Percentiles rank a stretch among this genome's conserved stretches.
Evolutionary conservation across 2,329 filamentous ascomycete genomes (phyloP).

Genomic region (Sphaceloma murrayae): DNA sequence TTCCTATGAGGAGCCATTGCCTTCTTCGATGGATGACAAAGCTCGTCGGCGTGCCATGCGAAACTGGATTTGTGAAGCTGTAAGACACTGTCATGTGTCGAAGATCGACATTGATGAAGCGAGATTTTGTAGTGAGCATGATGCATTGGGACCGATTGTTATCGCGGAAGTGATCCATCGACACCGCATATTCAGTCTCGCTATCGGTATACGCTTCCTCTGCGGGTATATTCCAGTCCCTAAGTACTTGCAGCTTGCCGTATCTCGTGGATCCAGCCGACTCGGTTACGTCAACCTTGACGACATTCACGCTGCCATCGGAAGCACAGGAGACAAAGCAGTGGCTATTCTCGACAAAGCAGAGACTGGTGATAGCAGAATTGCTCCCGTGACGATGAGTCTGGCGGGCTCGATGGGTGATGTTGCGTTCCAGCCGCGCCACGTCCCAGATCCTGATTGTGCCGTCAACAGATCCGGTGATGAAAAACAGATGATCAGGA

Average conservation of each 20-base stretch:
- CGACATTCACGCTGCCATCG: slow-evolving; percentile 82
- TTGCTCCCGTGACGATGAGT: slow-evolving; percentile 67
- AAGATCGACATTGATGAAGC: slow-evolving; percentile 75
- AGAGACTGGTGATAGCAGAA: slow-evolving; percentile 67
- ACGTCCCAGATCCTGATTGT: slow-evolving; percentile 91
- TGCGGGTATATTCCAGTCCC: slow-evolving; percentile 58
- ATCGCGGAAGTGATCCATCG: slow-evolving; percentile 83
- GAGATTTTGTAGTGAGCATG: slow-evolving; percentile 75
- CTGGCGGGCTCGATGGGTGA: slow-evolving; percentile 76
- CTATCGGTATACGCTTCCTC: background rate
- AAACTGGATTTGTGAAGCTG: slow-evolving; percentile 72
- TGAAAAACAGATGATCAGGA: slow-evolving; percentile 88
- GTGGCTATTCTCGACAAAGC: slow-evolving; percentile 89
- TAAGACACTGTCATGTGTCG: slow-evolving; percentile 77
- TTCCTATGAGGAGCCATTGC: slow-evolving; percentile 86
- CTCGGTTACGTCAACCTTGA: slow-evolving; percentile 64
- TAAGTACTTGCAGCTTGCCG: slow-evolving; percentile 63
- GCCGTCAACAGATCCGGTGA: slow-evolving; percentile 87
- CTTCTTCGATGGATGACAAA: slow-evolving; percentile 80
- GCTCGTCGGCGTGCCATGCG: slow-evolving; percentile 83
- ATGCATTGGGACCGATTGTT: slow-evolving; percentile 75
- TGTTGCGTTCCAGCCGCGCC: slow-evolving; percentile 77
- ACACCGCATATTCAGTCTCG: slow-evolving; percentile 61
- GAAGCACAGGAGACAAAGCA: slow-evolving; percentile 84
- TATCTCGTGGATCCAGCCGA: slow-evolving; percentile 52